Evolutionary conservation across 1,139 yeast genomes (phyloP).

Genomic region (Diutina pseudorugosa): DNA sequence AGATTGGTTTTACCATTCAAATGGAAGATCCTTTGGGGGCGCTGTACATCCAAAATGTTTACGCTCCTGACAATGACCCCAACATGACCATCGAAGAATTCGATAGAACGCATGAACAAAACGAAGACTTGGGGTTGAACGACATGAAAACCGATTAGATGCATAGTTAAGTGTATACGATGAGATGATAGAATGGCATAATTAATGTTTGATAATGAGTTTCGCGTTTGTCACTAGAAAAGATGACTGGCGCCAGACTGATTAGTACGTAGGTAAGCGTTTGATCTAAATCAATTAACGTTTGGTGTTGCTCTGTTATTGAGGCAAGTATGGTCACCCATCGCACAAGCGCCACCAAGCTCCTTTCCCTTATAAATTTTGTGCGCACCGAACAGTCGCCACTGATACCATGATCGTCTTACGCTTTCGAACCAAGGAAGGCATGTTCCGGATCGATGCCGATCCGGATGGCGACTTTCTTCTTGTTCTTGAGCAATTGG

Average conservation of each 20-base stretch:
- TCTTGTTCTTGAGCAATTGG: slow-evolving; percentile 32
- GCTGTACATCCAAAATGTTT: slow-evolving; percentile 91
- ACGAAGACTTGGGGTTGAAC: slow-evolving; percentile 82
- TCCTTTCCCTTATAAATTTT: background rate
- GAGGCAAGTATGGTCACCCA: too few relatives aligned
- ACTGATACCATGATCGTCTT: slow-evolving; percentile 16
- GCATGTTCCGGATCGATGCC: slow-evolving; percentile 59
- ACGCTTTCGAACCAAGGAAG: slow-evolving; percentile 76
- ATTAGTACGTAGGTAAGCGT: background rate
- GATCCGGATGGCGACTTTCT: slow-evolving; percentile 37
- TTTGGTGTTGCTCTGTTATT: too few relatives aligned
- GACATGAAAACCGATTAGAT: slow-evolving; percentile 48
- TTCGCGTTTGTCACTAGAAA: too few relatives aligned
- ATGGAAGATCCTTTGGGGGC: slow-evolving; percentile 95
- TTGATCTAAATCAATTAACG: too few relatives aligned
- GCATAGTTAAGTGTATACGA: background rate
- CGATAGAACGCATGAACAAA: slow-evolving; percentile 78
- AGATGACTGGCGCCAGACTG: background rate
- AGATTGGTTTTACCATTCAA: slow-evolving; percentile 66
- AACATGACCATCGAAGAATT: slow-evolving; percentile 85
- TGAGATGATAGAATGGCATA: background rate
- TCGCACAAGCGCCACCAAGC: background rate
- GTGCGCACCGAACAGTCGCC: background rate
- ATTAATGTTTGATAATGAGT: background rate
- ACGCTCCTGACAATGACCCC: slow-evolving; percentile 97